Conservation (phyloP, 2,329 filamentous ascomycete species). For the Penicillium janthinellum region DNA sequence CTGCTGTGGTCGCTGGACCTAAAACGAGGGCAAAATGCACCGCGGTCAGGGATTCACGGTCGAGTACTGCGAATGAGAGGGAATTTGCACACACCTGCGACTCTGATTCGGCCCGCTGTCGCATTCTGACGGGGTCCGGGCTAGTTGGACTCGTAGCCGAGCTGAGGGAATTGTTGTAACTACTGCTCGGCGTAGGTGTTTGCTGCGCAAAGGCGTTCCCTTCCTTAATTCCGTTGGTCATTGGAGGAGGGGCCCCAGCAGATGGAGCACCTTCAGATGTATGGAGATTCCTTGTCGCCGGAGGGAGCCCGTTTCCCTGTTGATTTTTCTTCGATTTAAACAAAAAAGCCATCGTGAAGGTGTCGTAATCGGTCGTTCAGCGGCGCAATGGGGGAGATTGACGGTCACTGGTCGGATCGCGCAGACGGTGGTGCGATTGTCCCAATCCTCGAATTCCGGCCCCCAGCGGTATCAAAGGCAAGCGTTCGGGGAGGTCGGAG, state of each 20-base stretch:
- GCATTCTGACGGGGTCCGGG: slow-evolving; percentile 64
- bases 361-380: slow-evolving; percentile 39
- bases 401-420: slow-evolving; percentile 16
- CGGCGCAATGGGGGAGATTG: slow-evolving; percentile 16
- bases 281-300: slow-evolving; percentile 58
- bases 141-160: slow-evolving; percentile 67
- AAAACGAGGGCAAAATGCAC: slow-evolving; percentile 8
- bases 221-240: slow-evolving; percentile 51
- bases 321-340: slow-evolving; percentile 81
- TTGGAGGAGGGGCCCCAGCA: slow-evolving; percentile 42
- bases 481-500: background rate
- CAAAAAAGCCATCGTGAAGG: slow-evolving; percentile 70
- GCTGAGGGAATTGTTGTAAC: slow-evolving; percentile 65
- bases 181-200: slow-evolving; percentile 74
- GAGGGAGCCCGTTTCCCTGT: slow-evolving; percentile 53
- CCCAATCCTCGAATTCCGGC: background rate
- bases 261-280: slow-evolving; percentile 56
- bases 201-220: slow-evolving; percentile 46
- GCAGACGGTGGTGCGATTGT: slow-evolving; percentile 16
- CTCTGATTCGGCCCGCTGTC: slow-evolving; percentile 58
- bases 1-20: slow-evolving; percentile 47
- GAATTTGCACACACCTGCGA: slow-evolving; percentile 51
- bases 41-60: slow-evolving; percentile 6
- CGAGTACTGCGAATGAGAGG: background rate
- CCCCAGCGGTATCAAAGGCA: slow-evolving; percentile 13